These are phyloP conservation scores for Tulasnella sp. DNA, from an alignment of 768 basidiomycete species.

Conservation along the genomic window DNA sequence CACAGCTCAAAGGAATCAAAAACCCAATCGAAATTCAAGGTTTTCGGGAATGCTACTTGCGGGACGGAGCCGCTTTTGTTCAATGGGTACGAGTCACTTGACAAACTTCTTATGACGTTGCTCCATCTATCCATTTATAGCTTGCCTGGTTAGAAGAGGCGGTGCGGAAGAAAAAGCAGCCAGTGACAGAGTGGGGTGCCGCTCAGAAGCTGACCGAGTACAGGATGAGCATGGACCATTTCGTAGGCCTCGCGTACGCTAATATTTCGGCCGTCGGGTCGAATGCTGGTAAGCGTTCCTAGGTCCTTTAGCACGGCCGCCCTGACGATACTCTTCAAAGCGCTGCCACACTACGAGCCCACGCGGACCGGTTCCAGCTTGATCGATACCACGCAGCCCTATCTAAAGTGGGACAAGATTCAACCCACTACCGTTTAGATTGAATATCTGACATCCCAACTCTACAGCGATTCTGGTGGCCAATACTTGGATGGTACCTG, in stretches of 20 bases:
- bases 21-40: slow-evolving; percentile 81
- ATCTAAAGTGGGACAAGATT: slow-evolving; percentile 62
- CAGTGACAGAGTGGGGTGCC: slow-evolving; percentile 86
- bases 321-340: slow-evolving; percentile 31
- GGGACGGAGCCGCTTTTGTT: slow-evolving; percentile 82
- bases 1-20: slow-evolving; percentile 79
- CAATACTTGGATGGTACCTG: slow-evolving; percentile 83
- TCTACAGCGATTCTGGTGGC: slow-evolving; percentile 71
- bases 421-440: slow-evolving; percentile 11
- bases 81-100: slow-evolving; percentile 27
- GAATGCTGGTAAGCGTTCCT: slow-evolving; percentile 55
- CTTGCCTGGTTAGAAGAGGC: slow-evolving; percentile 86
- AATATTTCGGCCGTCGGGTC: slow-evolving; percentile 83
- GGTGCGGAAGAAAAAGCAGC: slow-evolving; percentile 52
- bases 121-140: slow-evolving; percentile 5
- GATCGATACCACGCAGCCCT: slow-evolving; percentile 73
- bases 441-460: background rate
- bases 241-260: slow-evolving; percentile 80
- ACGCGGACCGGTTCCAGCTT: slow-evolving; percentile 55
- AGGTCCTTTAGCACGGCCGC: background rate
- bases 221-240: slow-evolving; percentile 60
- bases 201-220: slow-evolving; percentile 74
- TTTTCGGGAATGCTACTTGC: slow-evolving; percentile 70
- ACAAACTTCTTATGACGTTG: background rate
- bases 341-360: slow-evolving; percentile 88